Percentiles rank a stretch among this genome's conserved stretches.
Conservation (phyloP, 2,329 filamentous ascomycete species). For the Davidsoniella virescens region DNA sequence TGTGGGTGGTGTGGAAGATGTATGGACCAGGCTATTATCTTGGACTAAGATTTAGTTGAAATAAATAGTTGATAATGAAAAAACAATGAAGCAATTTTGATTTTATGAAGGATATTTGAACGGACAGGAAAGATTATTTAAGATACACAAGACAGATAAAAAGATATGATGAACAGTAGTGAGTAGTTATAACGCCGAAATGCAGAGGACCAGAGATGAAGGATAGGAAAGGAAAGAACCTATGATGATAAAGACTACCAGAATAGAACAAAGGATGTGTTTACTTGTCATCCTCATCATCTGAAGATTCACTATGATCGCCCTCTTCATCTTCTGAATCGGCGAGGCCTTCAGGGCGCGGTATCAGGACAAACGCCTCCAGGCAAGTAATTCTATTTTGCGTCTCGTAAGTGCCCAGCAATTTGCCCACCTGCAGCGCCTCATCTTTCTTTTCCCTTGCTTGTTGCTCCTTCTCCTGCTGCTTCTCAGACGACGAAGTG, state of each 20-base stretch:
- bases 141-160: too few relatives aligned
- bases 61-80: too few relatives aligned
- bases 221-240: neutral
- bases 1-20: neutral
- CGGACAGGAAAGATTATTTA: too few relatives aligned
- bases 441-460: neutral
- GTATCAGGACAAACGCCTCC: slow-evolving; percentile 70
- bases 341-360: slow-evolving; percentile 43
- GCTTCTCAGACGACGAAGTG: slow-evolving; percentile 7
- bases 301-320: slow-evolving; percentile 23
- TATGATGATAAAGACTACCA: neutral
- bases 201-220: too few relatives aligned
- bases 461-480: slow-evolving; percentile 20
- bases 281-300: slow-evolving; percentile 19
- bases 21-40: too few relatives aligned
- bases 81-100: too few relatives aligned
- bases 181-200: too few relatives aligned
- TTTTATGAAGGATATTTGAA: too few relatives aligned
- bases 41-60: too few relatives aligned
- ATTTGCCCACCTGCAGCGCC: slow-evolving; percentile 34
- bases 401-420: slow-evolving; percentile 69
- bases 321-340: slow-evolving; percentile 31
- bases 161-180: too few relatives aligned
- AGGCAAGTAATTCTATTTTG: slow-evolving; percentile 81
- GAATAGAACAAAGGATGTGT: slow-evolving; percentile 8